Percentiles rank a stretch among this genome's conserved stretches.
These are phyloP conservation scores for Mikania micrantha DNA, from an alignment of 129 eudicot genomes.

Conservation along the genomic window DNA sequence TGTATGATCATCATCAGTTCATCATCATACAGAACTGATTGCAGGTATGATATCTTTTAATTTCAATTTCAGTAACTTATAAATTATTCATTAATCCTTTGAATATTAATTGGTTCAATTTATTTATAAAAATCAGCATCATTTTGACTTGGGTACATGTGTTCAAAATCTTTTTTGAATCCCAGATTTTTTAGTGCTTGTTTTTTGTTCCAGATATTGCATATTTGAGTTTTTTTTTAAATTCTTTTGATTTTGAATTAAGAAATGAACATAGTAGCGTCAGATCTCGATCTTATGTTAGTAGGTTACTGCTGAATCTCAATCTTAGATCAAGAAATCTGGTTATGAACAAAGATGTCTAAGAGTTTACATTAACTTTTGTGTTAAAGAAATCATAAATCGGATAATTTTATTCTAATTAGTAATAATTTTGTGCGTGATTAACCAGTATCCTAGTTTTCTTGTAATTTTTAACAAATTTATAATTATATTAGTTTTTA, in stretches of 20 bases:
- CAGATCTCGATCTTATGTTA: background rate
- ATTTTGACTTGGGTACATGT: background rate
- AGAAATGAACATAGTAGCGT: background rate
- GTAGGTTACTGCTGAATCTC: background rate
- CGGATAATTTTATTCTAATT: background rate
- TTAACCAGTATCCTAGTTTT: too few relatives aligned
- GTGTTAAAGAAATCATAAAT: background rate
- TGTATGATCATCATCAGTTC: slow-evolving; percentile 17
- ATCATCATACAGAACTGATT: background rate
- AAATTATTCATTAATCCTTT: too few relatives aligned
- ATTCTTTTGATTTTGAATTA: background rate
- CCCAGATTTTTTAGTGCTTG: slow-evolving; percentile 1
- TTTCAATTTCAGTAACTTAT: background rate
- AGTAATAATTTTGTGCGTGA: too few relatives aligned
- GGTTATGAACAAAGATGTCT: background rate
- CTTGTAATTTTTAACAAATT: too few relatives aligned
- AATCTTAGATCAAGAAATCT: background rate
- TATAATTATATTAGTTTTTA: too few relatives aligned
- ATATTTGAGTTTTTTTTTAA: background rate
- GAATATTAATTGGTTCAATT: background rate
- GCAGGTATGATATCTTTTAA: slow-evolving; percentile 16
- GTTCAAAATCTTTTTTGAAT: background rate
- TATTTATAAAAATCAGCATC: background rate
- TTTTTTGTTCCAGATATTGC: background rate
- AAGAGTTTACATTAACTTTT: background rate